These are phyloP conservation scores for Extremus antarcticus DNA, from an alignment of 495 filamentous ascomycete species.

Conservation along the genomic window DNA sequence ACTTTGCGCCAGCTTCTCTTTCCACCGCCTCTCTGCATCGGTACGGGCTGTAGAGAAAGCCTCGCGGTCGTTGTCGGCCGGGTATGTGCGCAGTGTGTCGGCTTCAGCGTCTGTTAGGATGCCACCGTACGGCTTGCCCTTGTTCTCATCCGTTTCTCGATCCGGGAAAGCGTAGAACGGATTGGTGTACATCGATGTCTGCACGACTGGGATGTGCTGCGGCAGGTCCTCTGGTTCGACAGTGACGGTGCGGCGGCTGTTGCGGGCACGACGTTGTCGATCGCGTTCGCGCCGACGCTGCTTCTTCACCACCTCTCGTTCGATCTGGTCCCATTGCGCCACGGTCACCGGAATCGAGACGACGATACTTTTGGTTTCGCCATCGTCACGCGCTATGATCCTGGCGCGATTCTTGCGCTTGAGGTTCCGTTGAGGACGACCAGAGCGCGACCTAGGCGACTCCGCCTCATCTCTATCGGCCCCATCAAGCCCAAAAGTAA, in stretches of 20 bases:
- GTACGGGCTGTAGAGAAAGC: slow-evolving; percentile 79
- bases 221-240: slow-evolving; percentile 19
- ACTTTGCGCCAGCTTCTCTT: slow-evolving; percentile 43
- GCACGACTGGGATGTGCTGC: slow-evolving; percentile 44
- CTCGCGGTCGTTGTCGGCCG: slow-evolving; percentile 63
- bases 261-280: slow-evolving; percentile 22
- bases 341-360: slow-evolving; percentile 51
- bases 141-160: slow-evolving; percentile 75
- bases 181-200: slow-evolving; percentile 42
- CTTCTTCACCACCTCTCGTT: slow-evolving; percentile 41
- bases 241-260: slow-evolving; percentile 23
- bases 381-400: slow-evolving; percentile 12
- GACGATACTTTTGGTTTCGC: slow-evolving; percentile 36
- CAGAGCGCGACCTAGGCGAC: slow-evolving; percentile 16
- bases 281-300: slow-evolving; percentile 32
- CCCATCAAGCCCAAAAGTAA: slow-evolving; percentile 1
- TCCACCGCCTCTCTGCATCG: slow-evolving; percentile 86
- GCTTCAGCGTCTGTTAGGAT: slow-evolving; percentile 83
- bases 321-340: slow-evolving; percentile 47
- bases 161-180: slow-evolving; percentile 79
- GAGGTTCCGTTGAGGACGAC: slow-evolving; percentile 13
- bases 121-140: slow-evolving; percentile 90
- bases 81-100: slow-evolving; percentile 80
- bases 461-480: slow-evolving; percentile 10
- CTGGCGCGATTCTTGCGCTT: slow-evolving; percentile 12